A percentile compares a stretch with the other conserved stretches of the same genome.
Conservation (phyloP, 768 basidiomycete genomes). For the Rhodotorula graminis region DNA sequence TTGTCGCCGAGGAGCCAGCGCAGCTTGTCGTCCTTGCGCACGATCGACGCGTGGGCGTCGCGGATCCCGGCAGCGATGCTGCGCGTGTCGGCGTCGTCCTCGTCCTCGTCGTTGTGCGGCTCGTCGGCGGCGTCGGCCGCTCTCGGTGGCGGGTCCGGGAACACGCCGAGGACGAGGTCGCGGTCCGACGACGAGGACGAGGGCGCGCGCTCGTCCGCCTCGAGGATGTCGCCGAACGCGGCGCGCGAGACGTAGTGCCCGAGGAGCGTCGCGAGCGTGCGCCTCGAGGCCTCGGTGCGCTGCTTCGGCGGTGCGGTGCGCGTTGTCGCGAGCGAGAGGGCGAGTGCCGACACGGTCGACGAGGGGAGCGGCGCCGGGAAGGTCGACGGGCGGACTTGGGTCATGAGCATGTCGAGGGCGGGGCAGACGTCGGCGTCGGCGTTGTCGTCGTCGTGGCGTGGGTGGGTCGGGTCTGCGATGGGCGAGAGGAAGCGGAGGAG, state of each 20-base stretch:
- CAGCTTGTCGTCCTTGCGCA: conserved; percentile 26
- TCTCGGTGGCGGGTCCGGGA: no score
- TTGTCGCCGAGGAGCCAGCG: conserved; percentile 23
- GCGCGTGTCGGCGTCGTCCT: conserved; percentile 19
- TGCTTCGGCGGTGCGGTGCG: neutral
- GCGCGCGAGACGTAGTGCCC: conserved; percentile 9
- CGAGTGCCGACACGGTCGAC: neutral
- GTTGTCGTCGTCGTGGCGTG: neutral
- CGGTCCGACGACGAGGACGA: neutral
- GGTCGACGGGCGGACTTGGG: neutral
- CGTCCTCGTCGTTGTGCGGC: neutral
- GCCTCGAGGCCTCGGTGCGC: neutral
- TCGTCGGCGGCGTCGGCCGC: neutral
- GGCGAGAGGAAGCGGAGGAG: neutral
- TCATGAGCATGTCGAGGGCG: conserved; percentile 9
- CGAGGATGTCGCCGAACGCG: neutral
- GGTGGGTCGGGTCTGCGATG: no score
- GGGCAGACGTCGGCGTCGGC: neutral
- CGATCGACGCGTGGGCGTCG: conserved; percentile 26
- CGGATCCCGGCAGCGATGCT: conserved; percentile 14
- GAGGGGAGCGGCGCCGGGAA: neutral
- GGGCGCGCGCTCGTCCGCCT: neutral
- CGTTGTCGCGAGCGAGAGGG: conserved; percentile 4
- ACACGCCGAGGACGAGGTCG: neutral
- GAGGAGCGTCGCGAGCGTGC: conserved; percentile 12